Evolutionary conservation across 2,329 filamentous ascomycete genomes (phyloP).

Genomic region (Penicillium sp.): DNA sequence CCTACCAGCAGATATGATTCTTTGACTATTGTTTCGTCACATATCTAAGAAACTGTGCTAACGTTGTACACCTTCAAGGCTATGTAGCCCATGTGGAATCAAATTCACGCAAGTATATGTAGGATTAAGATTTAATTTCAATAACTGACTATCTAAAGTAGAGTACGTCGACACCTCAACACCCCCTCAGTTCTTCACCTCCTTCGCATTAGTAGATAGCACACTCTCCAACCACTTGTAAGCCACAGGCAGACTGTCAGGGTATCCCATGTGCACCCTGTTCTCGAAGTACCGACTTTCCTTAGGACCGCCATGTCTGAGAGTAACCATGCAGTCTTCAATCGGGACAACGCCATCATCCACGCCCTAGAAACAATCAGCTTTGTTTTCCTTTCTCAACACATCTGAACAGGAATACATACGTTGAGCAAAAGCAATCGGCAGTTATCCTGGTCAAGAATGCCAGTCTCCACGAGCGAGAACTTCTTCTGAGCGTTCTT

Average conservation of each 20-base stretch:
- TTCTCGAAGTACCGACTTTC: conserved; percentile 62
- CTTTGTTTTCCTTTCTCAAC: neutral
- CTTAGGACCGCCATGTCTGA: conserved; percentile 64
- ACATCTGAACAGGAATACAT: conserved; percentile 17
- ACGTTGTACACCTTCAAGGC: neutral
- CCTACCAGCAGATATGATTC: too few species aligned
- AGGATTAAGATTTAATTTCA: neutral
- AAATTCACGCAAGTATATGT: neutral
- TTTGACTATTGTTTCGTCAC: neutral
- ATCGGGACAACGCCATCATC: conserved; percentile 66
- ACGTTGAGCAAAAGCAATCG: conserved; percentile 62
- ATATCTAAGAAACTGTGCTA: neutral
- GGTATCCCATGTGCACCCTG: conserved; percentile 67
- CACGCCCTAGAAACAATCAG: conserved; percentile 48
- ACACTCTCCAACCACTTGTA: conserved; percentile 40
- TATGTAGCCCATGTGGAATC: neutral
- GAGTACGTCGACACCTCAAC: neutral
- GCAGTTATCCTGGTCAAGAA: conserved; percentile 56
- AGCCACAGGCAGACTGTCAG: conserved; percentile 42
- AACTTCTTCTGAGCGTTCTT: conserved; percentile 59
- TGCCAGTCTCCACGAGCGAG: conserved; percentile 59
- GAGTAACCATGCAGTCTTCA: conserved; percentile 63
- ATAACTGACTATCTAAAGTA: neutral
- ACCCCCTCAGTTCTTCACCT: conserved; percentile 25
- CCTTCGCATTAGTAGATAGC: conserved; percentile 13